Conservation (phyloP, 177 flowering plant genomes). For the Vitis hybrid region DNA sequence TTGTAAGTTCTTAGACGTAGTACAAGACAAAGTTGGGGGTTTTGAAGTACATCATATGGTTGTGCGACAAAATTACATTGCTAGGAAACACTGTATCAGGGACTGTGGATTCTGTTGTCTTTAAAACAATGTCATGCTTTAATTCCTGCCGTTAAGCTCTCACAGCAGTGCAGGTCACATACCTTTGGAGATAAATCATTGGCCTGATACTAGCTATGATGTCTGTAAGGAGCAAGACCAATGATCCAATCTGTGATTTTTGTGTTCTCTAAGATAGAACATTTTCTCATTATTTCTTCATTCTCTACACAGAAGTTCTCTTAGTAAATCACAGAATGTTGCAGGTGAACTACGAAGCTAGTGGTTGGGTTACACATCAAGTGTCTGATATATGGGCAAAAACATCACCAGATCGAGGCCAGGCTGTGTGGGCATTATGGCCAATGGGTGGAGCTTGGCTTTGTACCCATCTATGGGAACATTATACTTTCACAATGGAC, state of each 20-base stretch:
- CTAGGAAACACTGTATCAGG: no score
- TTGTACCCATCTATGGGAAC: slow-evolving; percentile 96
- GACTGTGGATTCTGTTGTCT: background rate
- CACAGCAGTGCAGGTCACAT: background rate
- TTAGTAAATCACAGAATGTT: slow-evolving; percentile 20
- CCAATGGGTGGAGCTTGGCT: slow-evolving; percentile 99
- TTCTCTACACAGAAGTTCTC: slow-evolving; percentile 3
- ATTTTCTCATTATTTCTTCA: background rate
- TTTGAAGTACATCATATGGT: background rate
- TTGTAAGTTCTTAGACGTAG: background rate
- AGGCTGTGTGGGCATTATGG: slow-evolving; percentile 93
- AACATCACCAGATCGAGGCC: slow-evolving; percentile 80
- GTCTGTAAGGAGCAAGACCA: no score
- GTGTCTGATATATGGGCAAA: slow-evolving; percentile 94
- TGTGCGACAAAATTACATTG: background rate
- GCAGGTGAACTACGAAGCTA: slow-evolving; percentile 84
- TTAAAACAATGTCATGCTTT: background rate
- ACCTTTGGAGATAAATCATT: background rate
- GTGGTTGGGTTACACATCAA: slow-evolving; percentile 98
- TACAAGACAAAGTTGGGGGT: background rate
- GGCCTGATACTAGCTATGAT: no score
- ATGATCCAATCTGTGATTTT: background rate
- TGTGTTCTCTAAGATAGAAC: background rate
- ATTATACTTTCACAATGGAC: slow-evolving; percentile 79
- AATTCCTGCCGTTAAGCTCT: background rate